Evolutionary conservation across 202 grass and related monocot genomes (phyloP), one percentile per base, ranked within the genome.

Genomic region (Schoenoplectus triqueter): DNA sequence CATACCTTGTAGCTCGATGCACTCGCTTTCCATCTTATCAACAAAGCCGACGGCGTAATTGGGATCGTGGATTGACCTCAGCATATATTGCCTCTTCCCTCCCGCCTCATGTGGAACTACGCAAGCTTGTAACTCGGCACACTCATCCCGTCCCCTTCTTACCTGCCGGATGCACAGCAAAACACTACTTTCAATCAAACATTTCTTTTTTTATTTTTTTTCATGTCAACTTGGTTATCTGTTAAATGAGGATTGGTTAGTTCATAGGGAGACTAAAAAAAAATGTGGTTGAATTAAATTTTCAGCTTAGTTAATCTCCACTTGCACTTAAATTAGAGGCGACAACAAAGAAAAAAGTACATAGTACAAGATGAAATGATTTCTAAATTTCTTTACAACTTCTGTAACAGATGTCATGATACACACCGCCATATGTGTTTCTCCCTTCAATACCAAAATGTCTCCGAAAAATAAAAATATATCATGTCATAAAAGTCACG

Each of bases 21-120:
- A 99, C 87, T 99, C 96, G 85, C 90, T 88, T 84, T 94, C 93
- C 86, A 88, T 89, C 69, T 94, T 90, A 59, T 96, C 86, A 65
- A 95, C 96, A 68, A 98, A 91, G 0, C 88, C 91, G 50, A 98
- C 90, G 81, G 96, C 90, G 90, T 99, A 99, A 81, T 95, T 99
- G 49, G 96, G 96, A 75, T 95, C 96, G 17, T 88, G 96, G 76
- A 99, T 94, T 4, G 96, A 99, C 49, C 96, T 89, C 59, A 99
- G 88, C 84, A 99, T 90, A 69, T 99, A 99, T n/a, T 87, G 79
- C 7, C 85, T 88, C 80, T 84, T 87, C 20, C 90, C 87, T 7
- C 88, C 86, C n/a, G 85, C 50, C 42, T 91, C 89, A 31, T 87
- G 91, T 14, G 88, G 91, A 48, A 98, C 93, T 83, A 98, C 91